Conservation (phyloP, 2,329 filamentous ascomycete genomes). For the Diaporthe longicolla region DNA sequence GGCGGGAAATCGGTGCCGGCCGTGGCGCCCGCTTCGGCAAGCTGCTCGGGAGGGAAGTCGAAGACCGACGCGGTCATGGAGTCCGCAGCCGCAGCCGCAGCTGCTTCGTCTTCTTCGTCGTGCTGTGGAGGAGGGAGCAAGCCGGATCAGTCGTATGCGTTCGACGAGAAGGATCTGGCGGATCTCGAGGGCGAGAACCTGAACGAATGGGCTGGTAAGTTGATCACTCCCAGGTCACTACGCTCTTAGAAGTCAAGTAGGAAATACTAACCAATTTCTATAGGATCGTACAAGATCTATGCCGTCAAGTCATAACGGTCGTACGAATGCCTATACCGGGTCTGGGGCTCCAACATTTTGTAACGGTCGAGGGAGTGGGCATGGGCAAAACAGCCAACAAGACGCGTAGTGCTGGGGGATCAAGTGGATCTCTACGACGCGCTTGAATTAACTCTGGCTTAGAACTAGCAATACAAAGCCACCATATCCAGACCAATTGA, state of each 20-base stretch:
- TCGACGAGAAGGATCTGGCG: slow-evolving; percentile 39
- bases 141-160: slow-evolving; percentile 45
- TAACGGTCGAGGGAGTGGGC: not conserved
- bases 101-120: slow-evolving; percentile 27
- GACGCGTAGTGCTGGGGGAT: not conserved
- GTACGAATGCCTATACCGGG: no score
- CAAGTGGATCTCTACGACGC: no score
- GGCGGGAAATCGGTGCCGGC: not conserved
- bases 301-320: slow-evolving; percentile 58
- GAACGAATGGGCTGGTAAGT: slow-evolving; percentile 66
- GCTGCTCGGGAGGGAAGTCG: slow-evolving; percentile 30
- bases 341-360: not conserved
- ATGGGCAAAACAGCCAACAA: no score
- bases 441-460: no score
- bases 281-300: slow-evolving; percentile 65
- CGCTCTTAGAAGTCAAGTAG: not conserved
- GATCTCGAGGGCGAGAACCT: slow-evolving; percentile 55
- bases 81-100: slow-evolving; percentile 31
- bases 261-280: slow-evolving; percentile 19
- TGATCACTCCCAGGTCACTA: no score
- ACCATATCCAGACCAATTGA: accelerated
- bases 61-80: slow-evolving; percentile 44
- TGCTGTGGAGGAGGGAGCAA: slow-evolving; percentile 34
- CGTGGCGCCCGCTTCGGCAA: slow-evolving; percentile 7
- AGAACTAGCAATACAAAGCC: no score